Evolutionary conservation across 1,139 yeast genomes (phyloP).

Genomic region (Suhomyces coccinellae): DNA sequence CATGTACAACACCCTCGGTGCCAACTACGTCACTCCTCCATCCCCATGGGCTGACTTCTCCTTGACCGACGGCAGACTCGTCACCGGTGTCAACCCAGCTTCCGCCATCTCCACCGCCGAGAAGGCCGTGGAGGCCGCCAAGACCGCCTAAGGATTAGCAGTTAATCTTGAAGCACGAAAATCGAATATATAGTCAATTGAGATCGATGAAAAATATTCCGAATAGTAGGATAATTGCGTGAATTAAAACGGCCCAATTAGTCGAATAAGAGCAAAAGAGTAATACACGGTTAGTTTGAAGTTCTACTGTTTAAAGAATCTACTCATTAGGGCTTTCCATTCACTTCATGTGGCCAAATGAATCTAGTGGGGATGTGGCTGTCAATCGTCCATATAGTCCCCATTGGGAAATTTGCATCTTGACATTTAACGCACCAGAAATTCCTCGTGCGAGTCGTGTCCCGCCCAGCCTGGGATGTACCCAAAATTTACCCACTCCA

Average conservation of each 20-base stretch:
- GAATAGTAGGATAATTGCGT: no score
- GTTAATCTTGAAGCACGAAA: no score
- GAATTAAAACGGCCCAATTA: no score
- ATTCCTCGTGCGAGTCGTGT: neutral
- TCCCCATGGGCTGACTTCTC: slow-evolving; percentile 22
- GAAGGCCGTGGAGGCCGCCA: slow-evolving; percentile 21
- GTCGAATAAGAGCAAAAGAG: no score
- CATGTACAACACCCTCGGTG: slow-evolving; percentile 19
- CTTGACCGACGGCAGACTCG: slow-evolving; percentile 21
- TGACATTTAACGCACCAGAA: neutral
- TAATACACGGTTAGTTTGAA: no score
- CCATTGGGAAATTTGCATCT: neutral
- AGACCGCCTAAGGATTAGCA: neutral
- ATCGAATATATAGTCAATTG: neutral
- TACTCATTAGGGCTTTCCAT: no score
- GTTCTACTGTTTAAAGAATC: no score
- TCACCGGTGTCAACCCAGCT: slow-evolving; percentile 33
- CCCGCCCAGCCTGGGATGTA: neutral
- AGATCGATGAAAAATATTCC: no score
- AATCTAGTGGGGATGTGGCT: no score
- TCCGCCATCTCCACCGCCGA: slow-evolving; percentile 54
- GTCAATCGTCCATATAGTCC: neutral
- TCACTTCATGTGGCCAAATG: no score
- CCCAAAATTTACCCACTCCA: neutral
- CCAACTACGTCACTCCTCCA: slow-evolving; percentile 19